A percentile compares a stretch with the other conserved stretches of the same genome.
Conservation (phyloP, 805 yeast genomes). For the Schwanniomyces pseudopolymorphus region DNA sequence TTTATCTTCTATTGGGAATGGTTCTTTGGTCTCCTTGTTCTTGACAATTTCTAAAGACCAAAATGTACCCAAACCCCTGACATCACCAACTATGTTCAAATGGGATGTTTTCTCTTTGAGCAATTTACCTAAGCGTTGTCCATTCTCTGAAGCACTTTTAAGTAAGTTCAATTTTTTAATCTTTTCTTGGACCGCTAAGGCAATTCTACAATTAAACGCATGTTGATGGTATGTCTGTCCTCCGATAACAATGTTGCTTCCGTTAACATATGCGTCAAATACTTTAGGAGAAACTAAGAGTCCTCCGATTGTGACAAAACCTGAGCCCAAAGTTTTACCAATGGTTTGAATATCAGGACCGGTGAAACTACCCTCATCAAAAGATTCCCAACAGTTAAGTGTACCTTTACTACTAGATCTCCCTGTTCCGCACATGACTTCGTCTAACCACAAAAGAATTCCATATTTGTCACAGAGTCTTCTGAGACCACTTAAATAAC, state of each 20-base stretch:
- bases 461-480: conserved; percentile 31
- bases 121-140: conserved; percentile 41
- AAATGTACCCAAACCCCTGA: conserved; percentile 61
- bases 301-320: conserved; percentile 30
- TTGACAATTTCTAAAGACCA: conserved; percentile 57
- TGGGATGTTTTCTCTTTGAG: conserved; percentile 36
- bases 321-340: conserved; percentile 31
- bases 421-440: conserved; percentile 39
- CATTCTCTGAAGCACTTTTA: conserved; percentile 30
- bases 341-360: conserved; percentile 31
- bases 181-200: conserved; percentile 43
- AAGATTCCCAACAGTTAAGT: conserved; percentile 30
- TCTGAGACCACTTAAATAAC: conserved; percentile 34
- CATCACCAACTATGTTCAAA: neutral
- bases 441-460: conserved; percentile 28
- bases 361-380: conserved; percentile 17
- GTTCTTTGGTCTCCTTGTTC: conserved; percentile 48
- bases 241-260: conserved; percentile 20
- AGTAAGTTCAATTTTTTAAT: conserved; percentile 34
- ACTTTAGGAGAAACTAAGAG: conserved; percentile 26
- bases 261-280: conserved; percentile 16
- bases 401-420: conserved; percentile 23
- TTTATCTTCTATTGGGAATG: conserved; percentile 35
- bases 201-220: conserved; percentile 47
- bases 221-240: conserved; percentile 55